phyloP scores from a whole-genome alignment of 192 early-diverging fungal genomes.

The Dimargaris cristalligena region DNA sequence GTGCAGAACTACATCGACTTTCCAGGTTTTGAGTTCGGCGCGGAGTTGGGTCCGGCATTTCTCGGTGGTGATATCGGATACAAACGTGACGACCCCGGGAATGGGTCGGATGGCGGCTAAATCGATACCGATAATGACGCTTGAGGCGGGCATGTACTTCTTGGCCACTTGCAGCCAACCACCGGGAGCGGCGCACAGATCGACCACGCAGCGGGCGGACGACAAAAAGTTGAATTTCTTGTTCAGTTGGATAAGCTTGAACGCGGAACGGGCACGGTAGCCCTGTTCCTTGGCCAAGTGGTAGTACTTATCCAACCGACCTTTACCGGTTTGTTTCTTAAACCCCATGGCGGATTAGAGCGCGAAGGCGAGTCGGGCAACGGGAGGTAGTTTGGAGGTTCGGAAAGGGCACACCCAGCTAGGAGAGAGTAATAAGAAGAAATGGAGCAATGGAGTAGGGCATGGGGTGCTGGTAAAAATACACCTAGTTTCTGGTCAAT shows the following conservation, averaged over 20 bases:
- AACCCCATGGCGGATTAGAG: slow-evolving; percentile 19
- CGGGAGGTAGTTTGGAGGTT: not conserved
- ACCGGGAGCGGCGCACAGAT: slow-evolving; percentile 97
- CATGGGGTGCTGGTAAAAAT: no score
- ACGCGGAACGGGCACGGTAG: slow-evolving; percentile 95
- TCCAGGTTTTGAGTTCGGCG: slow-evolving; percentile 90
- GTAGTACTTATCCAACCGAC: slow-evolving; percentile 99
- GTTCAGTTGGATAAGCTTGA: slow-evolving; percentile 98
- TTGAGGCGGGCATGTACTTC: slow-evolving; percentile 96
- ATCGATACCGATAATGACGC: slow-evolving; percentile 88
- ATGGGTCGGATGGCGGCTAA: slow-evolving; percentile 92
- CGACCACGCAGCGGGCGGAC: slow-evolving; percentile 71
- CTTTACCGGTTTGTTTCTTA: slow-evolving; percentile 58
- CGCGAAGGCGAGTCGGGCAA: not conserved
- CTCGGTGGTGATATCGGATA: slow-evolving; percentile 92
- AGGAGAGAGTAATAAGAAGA: no score
- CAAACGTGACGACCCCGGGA: slow-evolving; percentile 84
- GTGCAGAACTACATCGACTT: slow-evolving; percentile 94
- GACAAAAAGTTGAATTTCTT: slow-evolving; percentile 96
- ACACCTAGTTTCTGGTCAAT: no score
- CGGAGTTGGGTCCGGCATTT: slow-evolving; percentile 77
- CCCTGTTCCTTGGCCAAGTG: slow-evolving; percentile 99
- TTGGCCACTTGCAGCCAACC: slow-evolving; percentile 95
- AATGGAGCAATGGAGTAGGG: no score
- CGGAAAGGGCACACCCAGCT: no score